Evolutionary conservation across 202 grass and related monocot genomes (phyloP), one percentile per base, ranked within the genome.

Genomic region (Zoysia matrella): DNA sequence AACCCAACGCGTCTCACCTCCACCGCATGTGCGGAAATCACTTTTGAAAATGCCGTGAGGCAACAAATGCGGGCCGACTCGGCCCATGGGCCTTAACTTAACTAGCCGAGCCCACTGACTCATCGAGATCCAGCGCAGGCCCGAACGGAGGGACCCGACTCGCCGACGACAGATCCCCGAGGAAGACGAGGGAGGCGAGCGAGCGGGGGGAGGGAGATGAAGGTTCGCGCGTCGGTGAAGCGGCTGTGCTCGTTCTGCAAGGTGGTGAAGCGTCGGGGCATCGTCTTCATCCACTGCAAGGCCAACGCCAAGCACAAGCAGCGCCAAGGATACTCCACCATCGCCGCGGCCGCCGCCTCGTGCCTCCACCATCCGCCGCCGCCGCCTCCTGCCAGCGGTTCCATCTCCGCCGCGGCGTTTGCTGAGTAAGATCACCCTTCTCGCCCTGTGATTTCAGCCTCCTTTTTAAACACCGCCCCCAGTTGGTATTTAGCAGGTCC

Each of bases 141-240:
- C 80, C 89, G 85, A 91, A 44, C 36, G 0, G 5, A 3, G 11
- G 18, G 47, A 45, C 11, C 0, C 47, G 64, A 22, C 3, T 47
- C 15, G n/a, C 53, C 16, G 10, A 79, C 10, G 67, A 52, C 40
- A 15, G 43, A 39, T 4, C 52, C 5, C 15, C 48, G 14, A n/a
- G 58, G 39, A 50, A 49, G 41, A 36, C 39, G 75, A 39, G 42
- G 71, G 43, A 2, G 54, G 48, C 18, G 45, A 8, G 39, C 52
- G 49, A 11, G 30, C 30, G 30, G 30, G 30, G 30, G 30, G 48
- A 22, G 47, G 22, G 49, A 73, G 81, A 98, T 98, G 96, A 98
- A 98, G 95, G 95, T 98, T 42, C 92, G 92, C 51, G 86, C 95
- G 61, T 92, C 95, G 44, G 95, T 98, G 82, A 98, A 93, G 91